Percentiles rank a stretch among this genome's conserved stretches.
phyloP scores from a whole-genome alignment of 768 basidiomycete genomes.

The Termitomyces sp. region DNA sequence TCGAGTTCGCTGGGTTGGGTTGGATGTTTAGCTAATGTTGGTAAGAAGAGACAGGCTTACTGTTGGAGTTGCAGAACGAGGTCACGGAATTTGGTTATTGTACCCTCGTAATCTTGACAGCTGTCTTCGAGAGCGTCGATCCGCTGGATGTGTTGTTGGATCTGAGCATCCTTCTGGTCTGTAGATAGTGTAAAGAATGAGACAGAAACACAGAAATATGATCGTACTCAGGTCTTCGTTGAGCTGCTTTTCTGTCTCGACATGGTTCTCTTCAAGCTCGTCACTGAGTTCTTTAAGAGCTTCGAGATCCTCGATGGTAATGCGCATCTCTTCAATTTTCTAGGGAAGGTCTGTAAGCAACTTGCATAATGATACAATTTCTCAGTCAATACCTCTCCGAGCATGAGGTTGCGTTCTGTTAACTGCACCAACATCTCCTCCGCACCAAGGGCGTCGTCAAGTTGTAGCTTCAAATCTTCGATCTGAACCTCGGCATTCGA shows the following conservation, averaged over 20 bases:
- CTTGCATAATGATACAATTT: not conserved
- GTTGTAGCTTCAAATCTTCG: conserved; percentile 89
- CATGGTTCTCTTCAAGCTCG: conserved; percentile 94
- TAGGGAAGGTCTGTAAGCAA: conserved; percentile 24
- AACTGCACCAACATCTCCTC: conserved; percentile 96
- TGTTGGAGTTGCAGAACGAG: conserved; percentile 80
- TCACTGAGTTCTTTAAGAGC: conserved; percentile 94
- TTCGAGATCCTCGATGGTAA: conserved; percentile 94
- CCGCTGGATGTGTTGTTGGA: conserved; percentile 64
- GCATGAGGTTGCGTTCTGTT: conserved; percentile 88
- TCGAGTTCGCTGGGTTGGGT: conserved; percentile 78
- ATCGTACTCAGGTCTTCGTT: conserved; percentile 83
- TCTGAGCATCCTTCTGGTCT: conserved; percentile 70
- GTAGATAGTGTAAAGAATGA: conserved; percentile 1
- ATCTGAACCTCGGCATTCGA: conserved; percentile 88
- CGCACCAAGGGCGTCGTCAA: conserved; percentile 92
- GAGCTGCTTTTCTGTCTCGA: conserved; percentile 88
- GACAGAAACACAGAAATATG: not conserved
- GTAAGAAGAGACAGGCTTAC: conserved; percentile 36
- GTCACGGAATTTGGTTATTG: conserved; percentile 91
- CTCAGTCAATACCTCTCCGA: conserved; percentile 67
- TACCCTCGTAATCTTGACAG: conserved; percentile 82
- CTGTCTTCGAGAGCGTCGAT: conserved; percentile 71
- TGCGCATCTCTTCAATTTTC: conserved; percentile 98
- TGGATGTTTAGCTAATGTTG: conserved; percentile 1